Evolutionary conservation across 2,329 filamentous ascomycete genomes (phyloP).

Genomic region (Claviceps capensis): DNA sequence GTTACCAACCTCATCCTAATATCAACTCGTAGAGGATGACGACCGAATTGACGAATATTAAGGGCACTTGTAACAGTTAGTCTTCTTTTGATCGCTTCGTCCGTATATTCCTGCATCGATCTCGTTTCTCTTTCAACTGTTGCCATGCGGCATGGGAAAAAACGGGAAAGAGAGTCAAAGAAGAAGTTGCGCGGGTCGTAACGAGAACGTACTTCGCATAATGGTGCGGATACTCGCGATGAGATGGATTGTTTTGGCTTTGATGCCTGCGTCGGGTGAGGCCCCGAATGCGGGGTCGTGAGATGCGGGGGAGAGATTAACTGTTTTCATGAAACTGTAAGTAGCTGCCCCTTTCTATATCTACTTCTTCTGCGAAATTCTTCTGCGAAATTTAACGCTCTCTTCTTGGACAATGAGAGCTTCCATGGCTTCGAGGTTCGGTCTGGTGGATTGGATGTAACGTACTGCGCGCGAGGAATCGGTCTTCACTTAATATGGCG

Average conservation of each 20-base stretch:
- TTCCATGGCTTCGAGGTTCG: neutral
- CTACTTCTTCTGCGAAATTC: too few relatives aligned
- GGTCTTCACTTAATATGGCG: conserved; percentile 86
- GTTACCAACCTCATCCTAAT: conserved; percentile 40
- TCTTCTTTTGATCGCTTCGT: neutral
- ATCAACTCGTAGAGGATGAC: conserved; percentile 75
- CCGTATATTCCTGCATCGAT: too few relatives aligned
- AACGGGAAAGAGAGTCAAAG: neutral
- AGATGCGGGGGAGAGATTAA: conserved; percentile 63
- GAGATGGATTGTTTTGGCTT: conserved; percentile 76
- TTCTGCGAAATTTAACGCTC: neutral
- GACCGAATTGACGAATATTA: conserved; percentile 70
- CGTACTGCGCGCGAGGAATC: conserved; percentile 62
- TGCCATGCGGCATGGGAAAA: neutral
- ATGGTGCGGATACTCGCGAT: conserved; percentile 83
- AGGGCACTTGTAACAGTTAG: conserved; percentile 51
- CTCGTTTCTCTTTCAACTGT: neutral
- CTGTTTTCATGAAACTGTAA: conserved; percentile 9
- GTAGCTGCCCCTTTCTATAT: neutral
- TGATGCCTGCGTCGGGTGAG: conserved; percentile 60
- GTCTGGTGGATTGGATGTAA: neutral
- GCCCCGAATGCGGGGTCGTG: conserved; percentile 69
- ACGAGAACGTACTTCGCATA: conserved; percentile 58
- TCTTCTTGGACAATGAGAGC: neutral
- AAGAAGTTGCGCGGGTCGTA: neutral